phyloP scores from a whole-genome alignment of 768 basidiomycete species.

The Kockovaella imperatae region DNA sequence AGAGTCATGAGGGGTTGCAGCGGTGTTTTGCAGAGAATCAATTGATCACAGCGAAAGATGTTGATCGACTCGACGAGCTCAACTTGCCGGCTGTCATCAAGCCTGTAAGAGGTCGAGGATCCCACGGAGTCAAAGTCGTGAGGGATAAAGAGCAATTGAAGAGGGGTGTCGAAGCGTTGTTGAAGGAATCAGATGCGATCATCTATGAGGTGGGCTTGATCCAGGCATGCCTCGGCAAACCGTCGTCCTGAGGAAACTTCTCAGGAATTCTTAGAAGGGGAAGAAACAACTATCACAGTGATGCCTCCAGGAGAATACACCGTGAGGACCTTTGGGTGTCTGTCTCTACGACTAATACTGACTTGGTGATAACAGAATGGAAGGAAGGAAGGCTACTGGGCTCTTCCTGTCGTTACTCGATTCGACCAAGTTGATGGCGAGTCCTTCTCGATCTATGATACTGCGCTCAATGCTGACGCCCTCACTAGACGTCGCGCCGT shows the following conservation, averaged over 20 bases:
- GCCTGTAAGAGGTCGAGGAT: slow-evolving; percentile 38
- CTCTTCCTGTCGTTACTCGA: slow-evolving; percentile 32
- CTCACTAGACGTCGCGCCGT: slow-evolving; percentile 32
- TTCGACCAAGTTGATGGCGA: slow-evolving; percentile 27
- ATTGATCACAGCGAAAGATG: slow-evolving; percentile 4
- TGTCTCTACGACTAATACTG: not conserved
- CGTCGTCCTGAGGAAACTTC: not conserved
- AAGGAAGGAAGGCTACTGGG: slow-evolving; percentile 19
- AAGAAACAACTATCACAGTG: slow-evolving; percentile 38
- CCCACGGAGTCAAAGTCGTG: slow-evolving; percentile 33
- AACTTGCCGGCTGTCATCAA: slow-evolving; percentile 29
- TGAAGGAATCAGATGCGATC: slow-evolving; percentile 24
- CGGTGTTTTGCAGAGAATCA: slow-evolving; percentile 2
- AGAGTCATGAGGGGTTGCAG: slow-evolving; percentile 11
- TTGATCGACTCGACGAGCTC: slow-evolving; percentile 1
- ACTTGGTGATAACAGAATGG: slow-evolving; percentile 15
- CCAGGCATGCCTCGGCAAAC: not conserved
- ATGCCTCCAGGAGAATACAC: slow-evolving; percentile 38
- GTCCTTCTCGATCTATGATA: not conserved
- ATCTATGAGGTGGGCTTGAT: slow-evolving; percentile 22
- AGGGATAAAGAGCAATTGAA: slow-evolving; percentile 11
- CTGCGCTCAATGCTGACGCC: not conserved
- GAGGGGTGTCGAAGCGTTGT: slow-evolving; percentile 2
- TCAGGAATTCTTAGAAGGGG: slow-evolving; percentile 28
- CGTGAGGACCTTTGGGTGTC: slow-evolving; percentile 9